Evolutionary conservation across 306 rosid species (phyloP), one percentile per base, ranked within the genome.

Genomic region (Vigna unguiculata): DNA sequence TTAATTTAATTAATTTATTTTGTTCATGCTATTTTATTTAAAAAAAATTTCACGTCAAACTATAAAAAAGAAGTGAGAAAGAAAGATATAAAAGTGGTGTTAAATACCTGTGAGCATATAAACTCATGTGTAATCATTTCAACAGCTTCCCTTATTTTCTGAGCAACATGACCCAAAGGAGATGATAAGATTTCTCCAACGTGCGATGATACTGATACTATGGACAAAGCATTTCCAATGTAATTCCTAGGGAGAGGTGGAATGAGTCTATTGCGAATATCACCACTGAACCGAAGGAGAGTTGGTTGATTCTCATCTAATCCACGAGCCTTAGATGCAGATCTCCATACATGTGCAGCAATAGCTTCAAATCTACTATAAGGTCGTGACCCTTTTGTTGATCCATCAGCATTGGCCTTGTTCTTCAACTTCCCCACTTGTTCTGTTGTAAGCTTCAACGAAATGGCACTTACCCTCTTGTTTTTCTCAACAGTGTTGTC

Each of bases 401-500:
- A 20, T 20, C 41, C 15, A 43, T 43, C 15, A 40, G 14, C 71
- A 19, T 71, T 71, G 19, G 76, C 65, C 51, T 14, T 54, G 10
- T 16, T 25, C 58, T 46, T 52, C 9, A 80, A 40, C 21, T 19
- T 66, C 53, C 12, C n/a, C 7, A 80, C 83, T 13, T 80, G 63
- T 13, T 43, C 69, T 15, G 19, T 4, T 2, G 79, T 65, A 7
- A 80, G 54, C 17, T 54, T 54, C 40, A 80, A 34, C 52, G 46
- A 34, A 2, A 0, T 75, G 64, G 24, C 62, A 4, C 1, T 7
- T 9, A 53, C 15, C 60, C 58, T 34, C 38, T 77, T 76, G 17
- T 55, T 54, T 24, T 21, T 28, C 61, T 82, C 82, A 0, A 2
- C 25, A 3, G 3, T 38, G 4, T 1, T 15, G 10, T 82, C 49